Percentiles rank a stretch among this genome's conserved stretches.
phyloP scores from a whole-genome alignment of 139 green algal genomes.

The Chlorella sp. region DNA sequence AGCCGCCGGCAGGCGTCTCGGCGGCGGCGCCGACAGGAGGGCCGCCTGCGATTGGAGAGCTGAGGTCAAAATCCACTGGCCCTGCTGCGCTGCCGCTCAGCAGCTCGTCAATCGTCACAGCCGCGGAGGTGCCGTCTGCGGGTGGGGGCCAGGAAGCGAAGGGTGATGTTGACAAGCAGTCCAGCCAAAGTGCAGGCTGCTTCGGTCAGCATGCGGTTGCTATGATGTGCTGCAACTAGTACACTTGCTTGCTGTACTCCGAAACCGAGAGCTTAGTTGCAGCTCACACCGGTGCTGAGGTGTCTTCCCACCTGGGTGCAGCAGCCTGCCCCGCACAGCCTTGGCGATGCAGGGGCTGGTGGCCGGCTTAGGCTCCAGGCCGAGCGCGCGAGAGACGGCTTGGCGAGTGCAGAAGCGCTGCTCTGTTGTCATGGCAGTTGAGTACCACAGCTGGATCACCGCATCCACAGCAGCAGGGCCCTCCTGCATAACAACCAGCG shows the following conservation, averaged over 20 bases:
- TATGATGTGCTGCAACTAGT: too few relatives aligned
- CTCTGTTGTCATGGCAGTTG: neutral
- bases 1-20: too few relatives aligned
- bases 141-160: neutral
- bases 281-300: neutral
- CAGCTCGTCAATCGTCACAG: neutral
- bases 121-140: neutral
- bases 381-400: neutral
- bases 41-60: neutral
- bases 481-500: neutral
- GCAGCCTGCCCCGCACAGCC: neutral
- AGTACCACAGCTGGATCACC: slow-evolving; percentile 5
- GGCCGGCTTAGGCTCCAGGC: neutral
- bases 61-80: neutral
- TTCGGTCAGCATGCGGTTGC: too few relatives aligned
- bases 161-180: neutral
- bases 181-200: too few relatives aligned
- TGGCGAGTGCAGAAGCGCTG: neutral
- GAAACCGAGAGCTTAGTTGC: too few relatives aligned
- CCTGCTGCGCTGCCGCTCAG: neutral
- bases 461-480: neutral
- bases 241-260: too few relatives aligned
- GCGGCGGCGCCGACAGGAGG: too few relatives aligned
- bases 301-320: neutral
- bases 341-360: too few relatives aligned